Conservation (phyloP, 1,139 yeast genomes). For the Meyerozyma sp. region DNA sequence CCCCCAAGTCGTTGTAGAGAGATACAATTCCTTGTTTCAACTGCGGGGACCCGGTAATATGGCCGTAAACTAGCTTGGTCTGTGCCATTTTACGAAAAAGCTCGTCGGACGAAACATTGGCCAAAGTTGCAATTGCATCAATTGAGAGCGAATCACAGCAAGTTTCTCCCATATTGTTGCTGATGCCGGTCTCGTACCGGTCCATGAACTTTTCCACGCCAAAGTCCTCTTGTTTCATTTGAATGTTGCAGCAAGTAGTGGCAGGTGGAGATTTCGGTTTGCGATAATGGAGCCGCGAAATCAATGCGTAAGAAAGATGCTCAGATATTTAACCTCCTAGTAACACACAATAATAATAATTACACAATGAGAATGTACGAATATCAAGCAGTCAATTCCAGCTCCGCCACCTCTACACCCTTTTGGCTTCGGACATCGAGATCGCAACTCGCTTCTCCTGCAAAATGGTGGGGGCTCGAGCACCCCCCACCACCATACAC, state of each 20-base stretch:
- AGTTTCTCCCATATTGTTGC: conserved; percentile 48
- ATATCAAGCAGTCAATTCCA: too few relatives aligned
- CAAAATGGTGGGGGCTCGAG: too few relatives aligned
- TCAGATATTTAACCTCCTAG: too few relatives aligned
- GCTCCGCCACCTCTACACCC: too few relatives aligned
- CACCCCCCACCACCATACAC: neutral
- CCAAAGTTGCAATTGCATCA: conserved; percentile 28
- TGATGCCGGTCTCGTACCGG: conserved; percentile 36
- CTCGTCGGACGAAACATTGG: conserved; percentile 8
- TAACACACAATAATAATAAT: too few relatives aligned
- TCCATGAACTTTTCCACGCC: conserved; percentile 60
- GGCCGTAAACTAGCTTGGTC: conserved; percentile 40
- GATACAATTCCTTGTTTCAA: conserved; percentile 31
- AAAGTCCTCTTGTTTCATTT: conserved; percentile 33
- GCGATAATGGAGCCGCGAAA: too few relatives aligned
- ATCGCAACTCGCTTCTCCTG: too few relatives aligned
- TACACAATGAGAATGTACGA: too few relatives aligned
- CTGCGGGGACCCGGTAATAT: conserved; percentile 41
- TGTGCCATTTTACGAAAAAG: conserved; percentile 3
- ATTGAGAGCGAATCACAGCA: conserved; percentile 45
- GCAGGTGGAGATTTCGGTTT: too few relatives aligned
- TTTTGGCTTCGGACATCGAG: too few relatives aligned
- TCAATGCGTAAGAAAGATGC: too few relatives aligned
- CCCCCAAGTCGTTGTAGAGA: conserved; percentile 26
- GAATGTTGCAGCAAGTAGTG: too few relatives aligned